A percentile compares a stretch with the other conserved stretches of the same genome.
Conservation (phyloP, 352 stramenopile genomes). For the Pythium sp. region DNA sequence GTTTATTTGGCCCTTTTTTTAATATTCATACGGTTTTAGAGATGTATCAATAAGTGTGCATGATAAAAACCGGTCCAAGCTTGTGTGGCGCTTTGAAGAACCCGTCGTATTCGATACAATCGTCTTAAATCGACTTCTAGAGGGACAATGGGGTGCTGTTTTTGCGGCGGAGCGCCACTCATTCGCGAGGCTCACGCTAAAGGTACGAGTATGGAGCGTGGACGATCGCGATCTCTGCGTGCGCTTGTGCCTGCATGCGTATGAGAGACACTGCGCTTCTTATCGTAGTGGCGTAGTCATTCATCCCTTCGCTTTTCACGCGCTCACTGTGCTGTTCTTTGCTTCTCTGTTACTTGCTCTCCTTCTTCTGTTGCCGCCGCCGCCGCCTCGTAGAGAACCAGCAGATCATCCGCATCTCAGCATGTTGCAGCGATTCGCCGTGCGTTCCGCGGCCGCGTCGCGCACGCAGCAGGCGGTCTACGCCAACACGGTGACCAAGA, state of each 20-base stretch:
- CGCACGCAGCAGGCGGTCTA: constrained; percentile 23
- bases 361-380: not conserved
- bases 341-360: not conserved
- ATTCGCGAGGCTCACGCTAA: constrained; percentile 10
- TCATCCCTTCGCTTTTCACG: not conserved
- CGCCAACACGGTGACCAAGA: constrained; percentile 20
- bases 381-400: constrained; percentile 1
- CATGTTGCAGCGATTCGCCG: constrained; percentile 68
- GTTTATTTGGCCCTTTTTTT: too few relatives aligned
- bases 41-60: not conserved
- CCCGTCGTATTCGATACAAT: not conserved
- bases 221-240: not conserved
- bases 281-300: not conserved
- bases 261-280: not conserved
- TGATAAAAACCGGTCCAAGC: not conserved
- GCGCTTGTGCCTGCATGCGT: not conserved
- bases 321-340: not conserved
- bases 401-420: not conserved
- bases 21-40: too few relatives aligned
- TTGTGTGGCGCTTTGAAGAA: not conserved
- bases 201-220: constrained; percentile 2
- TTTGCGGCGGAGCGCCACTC: constrained; percentile 13
- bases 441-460: constrained; percentile 31
- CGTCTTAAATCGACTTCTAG: not conserved
- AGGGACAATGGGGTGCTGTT: constrained; percentile 2